phyloP scores from a whole-genome alignment of 768 basidiomycete genomes.

The Auricularia sp. region DNA sequence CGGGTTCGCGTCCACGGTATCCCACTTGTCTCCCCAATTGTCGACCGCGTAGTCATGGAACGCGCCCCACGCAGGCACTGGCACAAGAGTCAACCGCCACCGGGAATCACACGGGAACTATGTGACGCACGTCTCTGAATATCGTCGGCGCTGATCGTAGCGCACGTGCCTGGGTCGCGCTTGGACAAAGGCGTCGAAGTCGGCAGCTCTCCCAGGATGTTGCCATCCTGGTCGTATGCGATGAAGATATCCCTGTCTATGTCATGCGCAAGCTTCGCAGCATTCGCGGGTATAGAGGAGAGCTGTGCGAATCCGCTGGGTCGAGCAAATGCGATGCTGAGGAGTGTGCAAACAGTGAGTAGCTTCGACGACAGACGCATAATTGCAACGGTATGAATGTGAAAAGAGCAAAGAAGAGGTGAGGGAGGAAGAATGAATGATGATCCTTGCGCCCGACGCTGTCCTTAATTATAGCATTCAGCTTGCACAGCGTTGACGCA shows the following conservation, averaged over 20 bases:
- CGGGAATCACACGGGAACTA: not conserved
- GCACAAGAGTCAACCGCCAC: too few species aligned
- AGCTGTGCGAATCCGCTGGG: not conserved
- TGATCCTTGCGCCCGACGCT: not conserved
- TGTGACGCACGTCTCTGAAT: not conserved
- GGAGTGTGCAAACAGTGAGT: not conserved
- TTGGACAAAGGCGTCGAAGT: not conserved
- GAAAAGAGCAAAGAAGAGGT: not conserved
- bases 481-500: not conserved
- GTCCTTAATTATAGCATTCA: not conserved
- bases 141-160: not conserved
- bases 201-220: not conserved
- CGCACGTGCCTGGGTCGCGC: not conserved
- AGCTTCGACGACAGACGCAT: not conserved
- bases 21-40: not conserved
- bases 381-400: not conserved
- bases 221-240: not conserved
- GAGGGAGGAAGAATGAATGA: not conserved
- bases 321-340: not conserved
- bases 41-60: not conserved
- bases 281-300: not conserved
- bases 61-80: not conserved
- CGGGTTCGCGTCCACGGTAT: not conserved
- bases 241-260: not conserved
- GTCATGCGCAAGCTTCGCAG: not conserved